Conservation (phyloP, 2,329 filamentous ascomycete genomes). For the Beauveria australis region DNA sequence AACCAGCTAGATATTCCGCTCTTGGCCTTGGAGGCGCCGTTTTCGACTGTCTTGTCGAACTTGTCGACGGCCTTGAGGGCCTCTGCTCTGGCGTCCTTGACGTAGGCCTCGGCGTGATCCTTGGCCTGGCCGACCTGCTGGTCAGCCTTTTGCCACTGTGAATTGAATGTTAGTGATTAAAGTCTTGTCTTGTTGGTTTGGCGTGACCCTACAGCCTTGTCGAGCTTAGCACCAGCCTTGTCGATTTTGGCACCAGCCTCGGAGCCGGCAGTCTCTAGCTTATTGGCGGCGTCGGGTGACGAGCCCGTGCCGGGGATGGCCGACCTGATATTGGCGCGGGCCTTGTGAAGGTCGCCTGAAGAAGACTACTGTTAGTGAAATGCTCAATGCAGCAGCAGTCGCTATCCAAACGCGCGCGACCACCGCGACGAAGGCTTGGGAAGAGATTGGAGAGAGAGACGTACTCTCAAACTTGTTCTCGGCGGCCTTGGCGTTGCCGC, state of each 20-base stretch:
- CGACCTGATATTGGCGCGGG: conserved; percentile 57
- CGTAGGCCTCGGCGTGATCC: conserved; percentile 49
- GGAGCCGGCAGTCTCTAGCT: conserved; percentile 40
- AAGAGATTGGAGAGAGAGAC: conserved; percentile 18
- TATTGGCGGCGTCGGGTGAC: conserved; percentile 52
- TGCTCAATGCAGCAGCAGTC: too few relatives aligned
- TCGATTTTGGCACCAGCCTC: conserved; percentile 56
- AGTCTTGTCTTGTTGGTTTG: too few relatives aligned
- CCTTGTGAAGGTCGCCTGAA: conserved; percentile 67
- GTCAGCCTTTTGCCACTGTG: conserved; percentile 47
- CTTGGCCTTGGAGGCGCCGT: conserved; percentile 74
- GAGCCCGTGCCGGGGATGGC: conserved; percentile 52
- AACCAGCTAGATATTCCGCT: conserved; percentile 81
- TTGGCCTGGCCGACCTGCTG: conserved; percentile 54
- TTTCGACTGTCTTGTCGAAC: conserved; percentile 74
- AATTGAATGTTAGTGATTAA: not conserved
- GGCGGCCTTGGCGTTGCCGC: conserved; percentile 73
- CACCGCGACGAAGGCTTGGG: not conserved
- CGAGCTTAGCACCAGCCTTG: conserved; percentile 49
- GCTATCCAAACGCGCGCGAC: not conserved
- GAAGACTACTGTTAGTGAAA: not conserved
- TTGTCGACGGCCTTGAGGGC: conserved; percentile 68
- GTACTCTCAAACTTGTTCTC: conserved; percentile 79
- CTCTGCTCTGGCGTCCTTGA: conserved; percentile 56
- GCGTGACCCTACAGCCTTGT: conserved; percentile 53